Evolutionary conservation across 2,329 filamentous ascomycete species (phyloP), one percentile per base, ranked within the genome.

Genomic region (Epichloe baconii): DNA sequence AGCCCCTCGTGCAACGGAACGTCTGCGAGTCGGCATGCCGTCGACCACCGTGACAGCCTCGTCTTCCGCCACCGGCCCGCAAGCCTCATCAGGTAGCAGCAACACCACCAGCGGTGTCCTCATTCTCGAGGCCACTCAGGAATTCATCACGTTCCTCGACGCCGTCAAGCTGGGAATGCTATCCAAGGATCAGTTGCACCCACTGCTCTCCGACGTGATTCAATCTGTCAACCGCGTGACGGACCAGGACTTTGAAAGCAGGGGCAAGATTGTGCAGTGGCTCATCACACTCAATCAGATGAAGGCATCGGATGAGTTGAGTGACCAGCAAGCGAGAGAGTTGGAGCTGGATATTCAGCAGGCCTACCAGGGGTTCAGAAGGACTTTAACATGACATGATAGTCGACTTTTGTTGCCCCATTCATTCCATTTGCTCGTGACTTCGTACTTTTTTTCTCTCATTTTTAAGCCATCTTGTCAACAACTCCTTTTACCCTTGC

Each of bases 181-280:
- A 11, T 91, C 91, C 46, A 98, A 98, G 64, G 91, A 97, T 66
- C 89, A 93, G 56, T 74, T 98, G n/a, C 94, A 98, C 64, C 93
- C 93, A 3, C 74, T 98, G 19, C 77, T 98, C 2, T 91, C 90
- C 1, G 93, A 97, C 60, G 88, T 96, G 17, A 98, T 98, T 55
- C 91, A 96, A 63, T 90, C 88, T 3, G 91, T 96, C 57, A 97
- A 97, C 70, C 93, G 94, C 63, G 93, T 98, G 56, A 96, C 91
- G 3, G 89, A 95, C 65, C 80, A 84, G 55, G 91, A 97, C 61
- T 98, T 98, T 65, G 90, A 97, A 59, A 90, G 85, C 64, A 84
- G 94, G 58, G 89, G 87, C 60, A 97, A 97, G 76, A 97, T 98
- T 60, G 89, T 98, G 52, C 90, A 96, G 66, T 98, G 93, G 93